Percentiles rank a stretch among this genome's conserved stretches.
Conservation (phyloP, 2,329 filamentous ascomycete genomes). For the Coniochaeta pulveracea region DNA sequence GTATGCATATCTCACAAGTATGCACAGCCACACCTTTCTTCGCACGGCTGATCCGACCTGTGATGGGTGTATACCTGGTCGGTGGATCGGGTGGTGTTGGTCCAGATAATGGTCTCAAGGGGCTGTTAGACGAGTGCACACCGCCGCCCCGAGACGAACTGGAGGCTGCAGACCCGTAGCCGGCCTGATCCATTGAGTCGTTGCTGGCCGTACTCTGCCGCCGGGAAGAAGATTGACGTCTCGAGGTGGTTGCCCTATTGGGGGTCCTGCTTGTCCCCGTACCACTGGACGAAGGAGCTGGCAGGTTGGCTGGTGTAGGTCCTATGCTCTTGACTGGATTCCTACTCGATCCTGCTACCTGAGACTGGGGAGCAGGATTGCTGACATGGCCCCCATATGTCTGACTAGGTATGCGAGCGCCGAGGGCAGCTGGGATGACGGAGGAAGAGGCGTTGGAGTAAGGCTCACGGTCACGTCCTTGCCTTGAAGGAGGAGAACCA, state of each 20-base stretch:
- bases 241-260: conserved; percentile 13
- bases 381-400: conserved; percentile 26
- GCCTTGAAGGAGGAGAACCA: conserved; percentile 26
- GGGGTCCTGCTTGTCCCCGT: conserved; percentile 7
- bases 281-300: conserved; percentile 14
- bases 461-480: conserved; percentile 24
- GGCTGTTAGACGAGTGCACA: conserved; percentile 14
- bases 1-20: conserved; percentile 38
- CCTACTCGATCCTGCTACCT: conserved; percentile 13
- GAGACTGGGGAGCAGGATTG: conserved; percentile 23
- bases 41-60: conserved; percentile 42
- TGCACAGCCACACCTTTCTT: conserved; percentile 50
- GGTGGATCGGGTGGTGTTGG: conserved; percentile 22
- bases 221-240: conserved; percentile 19
- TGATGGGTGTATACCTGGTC: conserved; percentile 44
- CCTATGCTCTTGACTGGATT: conserved; percentile 11
- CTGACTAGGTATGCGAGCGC: conserved; percentile 11
- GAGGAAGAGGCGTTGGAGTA: conserved; percentile 17
- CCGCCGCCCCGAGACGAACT: conserved; percentile 21
- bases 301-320: conserved; percentile 6
- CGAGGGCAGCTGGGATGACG: conserved; percentile 22
- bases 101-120: conserved; percentile 29
- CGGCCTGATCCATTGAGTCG: conserved; percentile 36
- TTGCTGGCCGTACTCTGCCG: conserved; percentile 33
- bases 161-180: conserved; percentile 19